Conservation (phyloP, 352 stramenopile genomes). For the Salisapilia sapeloensis region DNA sequence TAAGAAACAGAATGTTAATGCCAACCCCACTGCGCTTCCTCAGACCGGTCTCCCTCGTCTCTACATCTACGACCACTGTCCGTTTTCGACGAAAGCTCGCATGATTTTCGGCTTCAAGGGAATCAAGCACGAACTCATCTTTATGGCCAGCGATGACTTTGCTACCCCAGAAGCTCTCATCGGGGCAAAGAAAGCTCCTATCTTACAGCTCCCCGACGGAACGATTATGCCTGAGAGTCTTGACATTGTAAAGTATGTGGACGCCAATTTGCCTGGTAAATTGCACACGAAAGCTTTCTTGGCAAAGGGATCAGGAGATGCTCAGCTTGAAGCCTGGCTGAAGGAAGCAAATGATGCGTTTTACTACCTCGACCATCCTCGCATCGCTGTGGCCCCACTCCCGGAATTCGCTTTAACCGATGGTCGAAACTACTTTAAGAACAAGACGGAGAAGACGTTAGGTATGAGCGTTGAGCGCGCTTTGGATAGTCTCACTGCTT, state of each 20-base stretch:
- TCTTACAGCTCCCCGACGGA: conserved; percentile 8
- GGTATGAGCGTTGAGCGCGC: conserved; percentile 14
- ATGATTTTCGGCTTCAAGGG: conserved; percentile 8
- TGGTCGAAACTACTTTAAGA: conserved; percentile 28
- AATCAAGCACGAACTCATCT: conserved; percentile 13
- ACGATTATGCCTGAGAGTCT: conserved; percentile 18
- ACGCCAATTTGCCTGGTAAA: conserved; percentile 13
- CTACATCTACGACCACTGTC: conserved; percentile 10
- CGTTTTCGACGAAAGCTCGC: conserved; percentile 4
- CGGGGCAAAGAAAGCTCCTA: conserved; percentile 17
- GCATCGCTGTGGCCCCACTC: conserved; percentile 22
- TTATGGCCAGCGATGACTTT: conserved; percentile 25
- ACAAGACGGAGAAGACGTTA: conserved; percentile 38
- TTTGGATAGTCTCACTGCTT: conserved; percentile 16
- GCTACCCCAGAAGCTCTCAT: conserved; percentile 16
- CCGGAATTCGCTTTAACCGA: conserved; percentile 20
- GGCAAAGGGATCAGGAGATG: too few relatives aligned
- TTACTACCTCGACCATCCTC: conserved; percentile 18
- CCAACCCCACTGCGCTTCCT: too few relatives aligned
- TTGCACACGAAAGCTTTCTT: too few relatives aligned
- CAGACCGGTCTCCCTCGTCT: too few relatives aligned
- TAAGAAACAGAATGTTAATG: too few relatives aligned
- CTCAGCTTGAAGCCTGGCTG: conserved; percentile 31
- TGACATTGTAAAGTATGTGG: conserved; percentile 28
- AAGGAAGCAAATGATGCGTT: conserved; percentile 18